A percentile compares a stretch with the other conserved stretches of the same genome.
These are phyloP conservation scores for Nakazawaea laoshanensis DNA, from an alignment of 805 yeast genomes.

Conservation along the genomic window DNA sequence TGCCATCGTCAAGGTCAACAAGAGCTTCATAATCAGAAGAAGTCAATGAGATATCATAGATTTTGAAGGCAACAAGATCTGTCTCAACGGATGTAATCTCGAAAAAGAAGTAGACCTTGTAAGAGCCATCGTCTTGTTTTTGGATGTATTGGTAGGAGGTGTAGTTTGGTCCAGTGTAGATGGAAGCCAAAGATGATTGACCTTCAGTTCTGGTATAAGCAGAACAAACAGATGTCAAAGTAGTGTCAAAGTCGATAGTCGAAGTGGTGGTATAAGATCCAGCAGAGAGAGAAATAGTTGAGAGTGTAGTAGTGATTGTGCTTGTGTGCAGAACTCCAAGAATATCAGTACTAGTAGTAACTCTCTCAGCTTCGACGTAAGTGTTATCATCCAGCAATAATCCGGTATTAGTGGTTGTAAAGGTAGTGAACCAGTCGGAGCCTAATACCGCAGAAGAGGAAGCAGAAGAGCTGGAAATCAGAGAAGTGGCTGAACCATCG, in stretches of 20 bases:
- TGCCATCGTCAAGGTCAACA: background rate
- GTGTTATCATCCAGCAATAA: background rate
- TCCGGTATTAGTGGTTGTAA: too few relatives aligned
- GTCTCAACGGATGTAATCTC: background rate
- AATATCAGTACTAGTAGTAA: background rate
- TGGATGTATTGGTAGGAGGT: constrained; percentile 2
- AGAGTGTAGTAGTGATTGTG: background rate
- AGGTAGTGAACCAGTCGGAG: too few relatives aligned
- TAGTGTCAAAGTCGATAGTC: background rate
- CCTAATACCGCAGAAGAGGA: too few relatives aligned
- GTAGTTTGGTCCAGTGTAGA: constrained; percentile 4
- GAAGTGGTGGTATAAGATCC: constrained; percentile 1
- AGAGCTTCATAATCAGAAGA: background rate
- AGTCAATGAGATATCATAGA: constrained; percentile 1
- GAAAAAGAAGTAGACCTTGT: constrained; percentile 4
- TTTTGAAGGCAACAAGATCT: background rate
- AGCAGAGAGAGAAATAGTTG: background rate
- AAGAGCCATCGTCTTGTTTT: background rate
- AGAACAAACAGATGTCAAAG: background rate
- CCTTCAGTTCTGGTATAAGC: background rate
- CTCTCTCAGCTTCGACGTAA: background rate
- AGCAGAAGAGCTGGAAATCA: too few relatives aligned
- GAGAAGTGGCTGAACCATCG: background rate
- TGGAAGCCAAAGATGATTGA: background rate
- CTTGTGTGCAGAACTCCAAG: background rate